Evolutionary conservation across 208 protist genomes (phyloP), one percentile per base, ranked within the genome.

Genomic region (Acanthamoeba triangularis): DNA sequence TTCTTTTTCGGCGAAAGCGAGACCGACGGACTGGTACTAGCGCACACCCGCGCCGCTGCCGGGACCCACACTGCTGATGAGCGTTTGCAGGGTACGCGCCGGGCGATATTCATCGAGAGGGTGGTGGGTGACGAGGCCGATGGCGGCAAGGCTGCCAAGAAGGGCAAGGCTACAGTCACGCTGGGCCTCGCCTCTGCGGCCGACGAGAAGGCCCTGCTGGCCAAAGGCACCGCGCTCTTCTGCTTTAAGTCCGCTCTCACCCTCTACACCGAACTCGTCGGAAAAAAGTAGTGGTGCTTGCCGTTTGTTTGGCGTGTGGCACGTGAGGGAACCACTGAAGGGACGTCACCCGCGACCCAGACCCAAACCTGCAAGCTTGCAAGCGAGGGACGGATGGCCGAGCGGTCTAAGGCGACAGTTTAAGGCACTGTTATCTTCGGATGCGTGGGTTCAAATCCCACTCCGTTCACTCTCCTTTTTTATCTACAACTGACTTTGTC

Each of bases 401-500:
- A 87, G 78, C 44, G 78, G 78, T 87, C 78, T 87, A 87, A 87
- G 78, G 78, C 78, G 78, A n/a, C 35, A 54, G 33, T n/a, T 87
- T 87, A 44, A 87, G 78, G 78, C 47, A n/a, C 37, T 54, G 35
- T 41, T 87, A 41, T 87, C 41, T 87, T 87, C 78, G 78, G 78
- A 54, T 41, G 78, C 78, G 78, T 87, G 78, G 78, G 78, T 87
- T 87, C 78, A 54, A 87, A 87, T 87, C 78, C 78, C 78, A 87
- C 78, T 87, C 44, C 78, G 78, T 87, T 28, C 78, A 87, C 23
- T 87, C 23, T 87, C 4, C 7, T 87, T 44, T 87, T 41, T 41
- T 41, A n/a, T n/a, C n/a, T n/a, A n/a, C n/a, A n/a, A n/a, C n/a
- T n/a, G n/a, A n/a, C n/a, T n/a, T n/a, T n/a, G n/a, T n/a, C n/a